phyloP scores from a whole-genome alignment of 2,329 filamentous ascomycete species.

The Nannizziopsis barbatae region DNA sequence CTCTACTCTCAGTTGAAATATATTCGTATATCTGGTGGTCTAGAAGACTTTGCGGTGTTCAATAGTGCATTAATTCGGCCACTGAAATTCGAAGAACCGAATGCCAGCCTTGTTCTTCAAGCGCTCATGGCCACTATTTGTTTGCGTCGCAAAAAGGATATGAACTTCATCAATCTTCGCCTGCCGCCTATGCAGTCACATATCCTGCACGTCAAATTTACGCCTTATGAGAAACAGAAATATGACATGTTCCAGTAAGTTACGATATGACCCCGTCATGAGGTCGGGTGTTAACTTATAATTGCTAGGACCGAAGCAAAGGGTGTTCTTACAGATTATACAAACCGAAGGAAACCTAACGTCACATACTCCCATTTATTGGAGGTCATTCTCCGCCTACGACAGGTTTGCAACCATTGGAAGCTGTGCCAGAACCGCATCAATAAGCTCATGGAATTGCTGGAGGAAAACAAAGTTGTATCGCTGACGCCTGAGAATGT shows the following conservation, averaged over 20 bases:
- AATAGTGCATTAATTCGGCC: constrained; percentile 60
- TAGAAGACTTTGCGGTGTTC: constrained; percentile 64
- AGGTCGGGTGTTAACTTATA: not conserved
- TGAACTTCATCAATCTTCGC: constrained; percentile 74
- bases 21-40: constrained; percentile 60
- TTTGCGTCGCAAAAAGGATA: constrained; percentile 72
- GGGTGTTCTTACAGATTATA: constrained; percentile 53
- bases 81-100: constrained; percentile 46
- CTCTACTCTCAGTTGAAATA: constrained; percentile 71
- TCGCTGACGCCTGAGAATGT: constrained; percentile 61
- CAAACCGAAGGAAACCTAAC: constrained; percentile 34
- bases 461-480: constrained; percentile 58
- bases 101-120: constrained; percentile 57
- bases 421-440: constrained; percentile 65
- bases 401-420: constrained; percentile 86
- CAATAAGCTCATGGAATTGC: constrained; percentile 56
- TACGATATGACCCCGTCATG: constrained; percentile 6
- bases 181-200: constrained; percentile 68
- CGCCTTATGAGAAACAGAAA: constrained; percentile 60
- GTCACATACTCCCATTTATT: constrained; percentile 62
- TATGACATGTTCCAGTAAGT: constrained; percentile 61
- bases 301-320: constrained; percentile 55
- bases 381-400: constrained; percentile 68
- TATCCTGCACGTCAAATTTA: constrained; percentile 62
- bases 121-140: constrained; percentile 70